phyloP scores from a whole-genome alignment of 148 eudicot genomes.

The Rhododendron simsii region DNA sequence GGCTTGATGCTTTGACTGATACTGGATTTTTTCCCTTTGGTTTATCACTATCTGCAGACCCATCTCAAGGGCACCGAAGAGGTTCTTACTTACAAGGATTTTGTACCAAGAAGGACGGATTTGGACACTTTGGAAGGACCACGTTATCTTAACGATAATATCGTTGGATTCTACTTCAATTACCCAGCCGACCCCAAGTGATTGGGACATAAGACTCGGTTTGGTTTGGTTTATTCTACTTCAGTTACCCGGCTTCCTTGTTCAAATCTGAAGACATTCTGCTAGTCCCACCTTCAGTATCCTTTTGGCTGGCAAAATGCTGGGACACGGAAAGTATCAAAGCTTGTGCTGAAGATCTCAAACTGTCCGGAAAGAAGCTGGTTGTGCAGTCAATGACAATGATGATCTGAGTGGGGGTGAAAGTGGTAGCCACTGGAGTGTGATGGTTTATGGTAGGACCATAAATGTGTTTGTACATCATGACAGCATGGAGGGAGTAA shows the following conservation, averaged over 20 bases:
- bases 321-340: neutral
- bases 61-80: neutral
- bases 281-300: neutral
- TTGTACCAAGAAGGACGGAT: neutral
- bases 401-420: neutral
- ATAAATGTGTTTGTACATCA: conserved; percentile 9
- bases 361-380: conserved; percentile 6
- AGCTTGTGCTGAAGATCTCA: conserved; percentile 8
- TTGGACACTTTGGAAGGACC: neutral
- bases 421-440: conserved; percentile 14
- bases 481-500: conserved; percentile 15
- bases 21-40: neutral
- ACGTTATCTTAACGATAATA: neutral
- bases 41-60: neutral
- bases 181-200: neutral
- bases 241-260: neutral
- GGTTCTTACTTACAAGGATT: neutral
- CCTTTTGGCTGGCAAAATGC: neutral
- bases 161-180: neutral
- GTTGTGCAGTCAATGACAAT: conserved; percentile 9
- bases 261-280: neutral
- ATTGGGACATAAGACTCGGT: too few species aligned
- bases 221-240: neutral
- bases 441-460: conserved; percentile 12
- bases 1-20: neutral